Conservation (phyloP, 257 asterid species). For the Capsicum rhomboideum region DNA sequence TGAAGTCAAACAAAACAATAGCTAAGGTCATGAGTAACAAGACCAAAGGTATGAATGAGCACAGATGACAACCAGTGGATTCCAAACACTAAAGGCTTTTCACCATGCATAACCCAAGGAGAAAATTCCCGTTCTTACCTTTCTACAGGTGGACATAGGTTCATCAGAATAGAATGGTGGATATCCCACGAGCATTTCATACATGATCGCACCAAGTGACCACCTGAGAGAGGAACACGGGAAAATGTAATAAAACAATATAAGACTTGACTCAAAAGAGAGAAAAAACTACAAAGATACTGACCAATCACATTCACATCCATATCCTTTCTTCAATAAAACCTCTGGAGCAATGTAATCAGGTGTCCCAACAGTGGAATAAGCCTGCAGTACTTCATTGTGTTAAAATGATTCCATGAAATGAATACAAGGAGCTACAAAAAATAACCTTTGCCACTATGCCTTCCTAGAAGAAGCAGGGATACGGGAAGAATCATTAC, state of each 20-base stretch:
- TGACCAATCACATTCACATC: slow-evolving; percentile 98
- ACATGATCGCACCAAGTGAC: slow-evolving; percentile 98
- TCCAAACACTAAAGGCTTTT: neutral
- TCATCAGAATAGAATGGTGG: slow-evolving; percentile 98
- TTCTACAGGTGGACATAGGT: slow-evolving; percentile 94
- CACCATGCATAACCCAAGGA: neutral
- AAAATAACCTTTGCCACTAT: neutral
- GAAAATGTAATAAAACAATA: slow-evolving; percentile 3
- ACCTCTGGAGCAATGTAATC: slow-evolving; percentile 99
- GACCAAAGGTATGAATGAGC: neutral
- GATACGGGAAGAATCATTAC: neutral
- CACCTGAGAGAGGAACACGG: slow-evolving; percentile 42
- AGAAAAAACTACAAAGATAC: slow-evolving; percentile 9
- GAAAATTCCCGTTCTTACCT: slow-evolving; percentile 31
- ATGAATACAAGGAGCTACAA: neutral
- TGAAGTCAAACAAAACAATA: neutral
- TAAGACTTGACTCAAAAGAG: slow-evolving; percentile 6
- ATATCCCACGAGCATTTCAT: slow-evolving; percentile 95
- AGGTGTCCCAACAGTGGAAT: slow-evolving; percentile 98
- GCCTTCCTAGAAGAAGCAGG: neutral
- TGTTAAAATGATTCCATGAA: neutral
- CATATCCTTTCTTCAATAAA: slow-evolving; percentile 87
- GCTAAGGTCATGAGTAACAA: neutral
- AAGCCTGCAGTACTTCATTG: slow-evolving; percentile 53
- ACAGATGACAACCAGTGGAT: neutral